Conservation (phyloP, 2,329 filamentous ascomycete species). For the Kalaharituber pfeilii region DNA sequence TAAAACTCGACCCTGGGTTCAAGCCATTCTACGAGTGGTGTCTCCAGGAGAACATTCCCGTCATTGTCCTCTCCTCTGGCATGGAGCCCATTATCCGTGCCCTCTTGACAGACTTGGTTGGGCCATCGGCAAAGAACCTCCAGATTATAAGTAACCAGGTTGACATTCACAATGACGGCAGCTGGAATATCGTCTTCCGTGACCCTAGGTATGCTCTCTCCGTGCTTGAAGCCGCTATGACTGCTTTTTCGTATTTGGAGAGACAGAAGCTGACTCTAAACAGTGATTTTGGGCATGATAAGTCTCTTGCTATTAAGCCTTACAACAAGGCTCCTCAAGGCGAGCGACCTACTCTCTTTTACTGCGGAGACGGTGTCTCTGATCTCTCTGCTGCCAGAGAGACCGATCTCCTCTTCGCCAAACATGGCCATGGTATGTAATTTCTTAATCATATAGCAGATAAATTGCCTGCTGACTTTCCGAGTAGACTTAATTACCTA, state of each 20-base stretch:
- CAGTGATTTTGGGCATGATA: conserved; percentile 87
- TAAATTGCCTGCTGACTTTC: conserved; percentile 8
- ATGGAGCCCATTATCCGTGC: conserved; percentile 86
- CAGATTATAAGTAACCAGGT: conserved; percentile 85
- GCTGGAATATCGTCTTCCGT: conserved; percentile 78
- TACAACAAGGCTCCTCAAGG: conserved; percentile 54
- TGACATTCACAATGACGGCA: conserved; percentile 56
- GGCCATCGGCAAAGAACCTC: conserved; percentile 59
- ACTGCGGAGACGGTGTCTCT: conserved; percentile 86
- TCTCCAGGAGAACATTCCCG: conserved; percentile 63
- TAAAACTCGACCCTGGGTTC: conserved; percentile 79
- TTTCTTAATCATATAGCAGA: neutral
- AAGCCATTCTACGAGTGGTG: conserved; percentile 75
- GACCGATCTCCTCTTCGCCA: conserved; percentile 85
- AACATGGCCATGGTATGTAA: conserved; percentile 60
- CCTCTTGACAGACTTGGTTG: conserved; percentile 61
- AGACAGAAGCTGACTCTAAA: neutral
- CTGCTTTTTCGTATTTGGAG: neutral
- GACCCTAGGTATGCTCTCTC: conserved; percentile 50
- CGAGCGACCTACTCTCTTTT: conserved; percentile 68
- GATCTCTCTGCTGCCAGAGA: conserved; percentile 83
- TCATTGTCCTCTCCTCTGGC: conserved; percentile 79
- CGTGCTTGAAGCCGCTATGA: neutral
- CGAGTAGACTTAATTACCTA: conserved; percentile 61
- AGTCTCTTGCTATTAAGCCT: conserved; percentile 75